Evolutionary conservation across 352 stramenopile genomes (phyloP).

Genomic region (Globisporangium abappressorium): DNA sequence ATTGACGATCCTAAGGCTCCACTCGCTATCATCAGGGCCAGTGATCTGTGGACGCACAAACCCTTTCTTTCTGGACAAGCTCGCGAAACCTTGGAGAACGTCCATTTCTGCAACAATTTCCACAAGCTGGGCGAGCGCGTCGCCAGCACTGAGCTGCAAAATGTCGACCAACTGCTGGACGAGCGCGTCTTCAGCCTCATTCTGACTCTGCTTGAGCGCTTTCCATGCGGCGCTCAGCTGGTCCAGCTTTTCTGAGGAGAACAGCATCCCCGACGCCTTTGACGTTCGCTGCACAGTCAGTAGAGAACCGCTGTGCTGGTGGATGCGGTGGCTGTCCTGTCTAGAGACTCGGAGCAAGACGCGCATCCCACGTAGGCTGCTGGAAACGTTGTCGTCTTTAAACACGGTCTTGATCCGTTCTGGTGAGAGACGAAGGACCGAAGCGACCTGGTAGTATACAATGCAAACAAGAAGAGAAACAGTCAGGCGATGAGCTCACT

Average conservation of each 20-base stretch:
- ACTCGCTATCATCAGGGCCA: not conserved
- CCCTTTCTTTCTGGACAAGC: conserved; percentile 28
- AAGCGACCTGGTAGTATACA: conserved; percentile 21
- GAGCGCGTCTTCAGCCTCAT: conserved; percentile 21
- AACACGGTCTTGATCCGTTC: conserved; percentile 39
- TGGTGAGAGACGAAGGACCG: conserved; percentile 23
- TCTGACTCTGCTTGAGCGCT: conserved; percentile 21
- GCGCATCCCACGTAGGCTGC: conserved; percentile 16
- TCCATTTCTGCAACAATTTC: conserved; percentile 28
- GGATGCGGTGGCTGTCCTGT: conserved; percentile 41
- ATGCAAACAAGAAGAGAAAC: not conserved
- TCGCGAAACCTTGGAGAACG: conserved; percentile 33
- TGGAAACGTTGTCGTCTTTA: conserved; percentile 26
- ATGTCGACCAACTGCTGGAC: conserved; percentile 22
- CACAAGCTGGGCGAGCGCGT: conserved; percentile 17
- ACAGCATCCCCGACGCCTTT: conserved; percentile 40
- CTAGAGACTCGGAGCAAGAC: conserved; percentile 42
- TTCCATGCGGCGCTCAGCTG: conserved; percentile 33
- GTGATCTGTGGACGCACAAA: conserved; percentile 23
- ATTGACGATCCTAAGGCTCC: conserved; percentile 20
- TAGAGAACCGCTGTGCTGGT: conserved; percentile 21
- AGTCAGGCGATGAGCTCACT: not conserved
- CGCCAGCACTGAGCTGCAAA: not conserved
- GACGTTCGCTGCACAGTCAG: conserved; percentile 36
- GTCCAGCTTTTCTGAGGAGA: conserved; percentile 35